Evolutionary conservation across 768 basidiomycete species (phyloP).

Genomic region (Rhodotorula babjevae): DNA sequence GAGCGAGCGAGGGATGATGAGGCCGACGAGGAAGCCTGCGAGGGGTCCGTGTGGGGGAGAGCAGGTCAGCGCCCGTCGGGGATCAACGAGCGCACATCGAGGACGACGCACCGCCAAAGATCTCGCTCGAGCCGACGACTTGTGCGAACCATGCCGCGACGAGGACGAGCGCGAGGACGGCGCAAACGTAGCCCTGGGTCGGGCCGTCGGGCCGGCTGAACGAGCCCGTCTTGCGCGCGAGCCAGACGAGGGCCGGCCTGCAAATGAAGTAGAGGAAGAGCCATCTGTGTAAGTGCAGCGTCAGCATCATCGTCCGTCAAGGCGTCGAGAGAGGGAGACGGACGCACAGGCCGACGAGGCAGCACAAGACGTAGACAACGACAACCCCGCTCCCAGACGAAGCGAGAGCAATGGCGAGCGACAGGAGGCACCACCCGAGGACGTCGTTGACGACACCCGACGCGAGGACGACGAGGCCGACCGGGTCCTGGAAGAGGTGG

Average conservation of each 20-base stretch:
- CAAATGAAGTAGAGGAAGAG: constrained; percentile 65
- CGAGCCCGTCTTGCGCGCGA: constrained; percentile 64
- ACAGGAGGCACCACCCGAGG: constrained; percentile 72
- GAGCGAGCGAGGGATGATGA: constrained; percentile 76
- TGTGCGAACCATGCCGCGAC: constrained; percentile 77
- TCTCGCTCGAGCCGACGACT: constrained; percentile 71
- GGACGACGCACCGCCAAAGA: constrained; percentile 47
- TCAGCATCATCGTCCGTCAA: too few species aligned
- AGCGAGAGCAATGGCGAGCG: constrained; percentile 75
- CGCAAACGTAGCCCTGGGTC: constrained; percentile 68
- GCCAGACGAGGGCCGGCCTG: constrained; percentile 62
- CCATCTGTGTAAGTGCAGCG: constrained; percentile 37
- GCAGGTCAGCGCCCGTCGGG: too few species aligned
- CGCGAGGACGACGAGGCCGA: constrained; percentile 75
- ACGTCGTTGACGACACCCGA: constrained; percentile 72
- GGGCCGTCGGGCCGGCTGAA: constrained; percentile 59
- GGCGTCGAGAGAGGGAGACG: not conserved
- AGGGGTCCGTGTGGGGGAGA: too few species aligned
- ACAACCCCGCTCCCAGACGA: constrained; percentile 69
- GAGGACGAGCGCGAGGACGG: constrained; percentile 70
- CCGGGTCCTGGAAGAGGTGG: constrained; percentile 73
- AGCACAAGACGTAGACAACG: constrained; percentile 74
- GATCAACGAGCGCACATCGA: not conserved
- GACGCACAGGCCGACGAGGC: constrained; percentile 56
- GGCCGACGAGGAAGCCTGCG: constrained; percentile 67